Percentiles rank a stretch among this genome's conserved stretches.
Conservation (phyloP, 768 basidiomycete species). For the Fomitopsis pulvina region DNA sequence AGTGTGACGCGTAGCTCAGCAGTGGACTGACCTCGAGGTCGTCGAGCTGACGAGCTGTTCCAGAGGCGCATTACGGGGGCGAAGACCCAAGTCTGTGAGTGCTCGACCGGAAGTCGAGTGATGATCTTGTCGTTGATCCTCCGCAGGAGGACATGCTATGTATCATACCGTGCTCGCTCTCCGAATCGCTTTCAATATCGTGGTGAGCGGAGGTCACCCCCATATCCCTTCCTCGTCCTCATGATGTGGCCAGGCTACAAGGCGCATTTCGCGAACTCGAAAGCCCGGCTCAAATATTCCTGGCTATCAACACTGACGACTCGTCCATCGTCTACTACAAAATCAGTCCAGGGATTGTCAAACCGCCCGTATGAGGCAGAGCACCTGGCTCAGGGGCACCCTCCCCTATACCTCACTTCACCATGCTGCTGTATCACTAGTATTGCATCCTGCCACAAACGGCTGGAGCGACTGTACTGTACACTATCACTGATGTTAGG, state of each 20-base stretch:
- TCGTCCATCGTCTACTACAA: slow-evolving; percentile 85
- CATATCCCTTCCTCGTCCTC: not conserved
- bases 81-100: slow-evolving; percentile 44
- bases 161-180: slow-evolving; percentile 63
- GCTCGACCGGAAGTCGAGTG: not conserved
- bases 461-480: not conserved
- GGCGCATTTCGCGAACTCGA: slow-evolving; percentile 43
- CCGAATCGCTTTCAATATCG: slow-evolving; percentile 57
- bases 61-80: slow-evolving; percentile 55
- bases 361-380: slow-evolving; percentile 49
- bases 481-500: not conserved
- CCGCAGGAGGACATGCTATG: slow-evolving; percentile 37
- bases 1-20: slow-evolving; percentile 43
- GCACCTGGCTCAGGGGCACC: too few relatives aligned
- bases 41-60: slow-evolving; percentile 49
- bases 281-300: slow-evolving; percentile 44
- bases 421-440: not conserved
- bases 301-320: slow-evolving; percentile 72
- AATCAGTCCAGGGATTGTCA: slow-evolving; percentile 69
- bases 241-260: not conserved
- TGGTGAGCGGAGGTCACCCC: slow-evolving; percentile 36
- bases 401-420: too few relatives aligned
- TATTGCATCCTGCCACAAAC: not conserved
- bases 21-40: slow-evolving; percentile 61
- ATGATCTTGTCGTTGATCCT: slow-evolving; percentile 1